A percentile compares a stretch with the other conserved stretches of the same genome.
Evolutionary conservation across 2,329 filamentous ascomycete genomes (phyloP).

Genomic region (Chaetomium strumarium): DNA sequence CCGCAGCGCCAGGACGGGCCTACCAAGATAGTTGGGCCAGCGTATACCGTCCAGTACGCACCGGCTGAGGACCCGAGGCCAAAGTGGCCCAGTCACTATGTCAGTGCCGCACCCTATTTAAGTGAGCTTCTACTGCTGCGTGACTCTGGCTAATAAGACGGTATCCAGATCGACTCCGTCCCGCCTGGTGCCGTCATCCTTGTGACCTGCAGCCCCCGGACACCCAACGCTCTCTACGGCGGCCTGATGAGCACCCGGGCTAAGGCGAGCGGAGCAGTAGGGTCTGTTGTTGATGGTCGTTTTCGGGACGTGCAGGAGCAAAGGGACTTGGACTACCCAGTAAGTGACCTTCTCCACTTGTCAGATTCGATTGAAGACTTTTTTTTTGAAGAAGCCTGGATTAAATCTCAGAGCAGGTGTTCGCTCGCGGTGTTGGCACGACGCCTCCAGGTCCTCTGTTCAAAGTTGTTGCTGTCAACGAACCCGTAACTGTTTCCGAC

Average conservation of each 20-base stretch:
- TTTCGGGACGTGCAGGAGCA: conserved; percentile 50
- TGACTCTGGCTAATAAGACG: neutral
- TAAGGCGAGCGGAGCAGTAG: conserved; percentile 38
- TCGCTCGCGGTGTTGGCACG: conserved; percentile 40
- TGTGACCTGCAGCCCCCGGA: conserved; percentile 41
- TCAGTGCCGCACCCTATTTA: conserved; percentile 21
- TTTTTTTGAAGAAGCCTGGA: too few relatives aligned
- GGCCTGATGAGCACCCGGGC: conserved; percentile 48
- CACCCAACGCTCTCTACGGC: conserved; percentile 48
- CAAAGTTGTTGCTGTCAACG: conserved; percentile 39
- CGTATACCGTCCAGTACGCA: conserved; percentile 49
- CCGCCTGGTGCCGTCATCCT: conserved; percentile 44
- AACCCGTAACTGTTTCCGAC: conserved; percentile 34
- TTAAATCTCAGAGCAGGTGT: conserved; percentile 28
- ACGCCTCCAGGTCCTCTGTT: conserved; percentile 38
- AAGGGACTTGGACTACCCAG: conserved; percentile 41
- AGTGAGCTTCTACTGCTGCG: neutral
- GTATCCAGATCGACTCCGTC: conserved; percentile 43
- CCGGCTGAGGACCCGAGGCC: conserved; percentile 40
- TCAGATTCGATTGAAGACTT: neutral
- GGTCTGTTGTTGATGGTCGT: conserved; percentile 47
- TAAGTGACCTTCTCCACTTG: conserved; percentile 17
- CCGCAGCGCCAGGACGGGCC: conserved; percentile 43
- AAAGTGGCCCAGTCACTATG: conserved; percentile 42
- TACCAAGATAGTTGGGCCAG: conserved; percentile 49